phyloP scores from a whole-genome alignment of 331 rosid genomes.

The Quercus tomentella region DNA sequence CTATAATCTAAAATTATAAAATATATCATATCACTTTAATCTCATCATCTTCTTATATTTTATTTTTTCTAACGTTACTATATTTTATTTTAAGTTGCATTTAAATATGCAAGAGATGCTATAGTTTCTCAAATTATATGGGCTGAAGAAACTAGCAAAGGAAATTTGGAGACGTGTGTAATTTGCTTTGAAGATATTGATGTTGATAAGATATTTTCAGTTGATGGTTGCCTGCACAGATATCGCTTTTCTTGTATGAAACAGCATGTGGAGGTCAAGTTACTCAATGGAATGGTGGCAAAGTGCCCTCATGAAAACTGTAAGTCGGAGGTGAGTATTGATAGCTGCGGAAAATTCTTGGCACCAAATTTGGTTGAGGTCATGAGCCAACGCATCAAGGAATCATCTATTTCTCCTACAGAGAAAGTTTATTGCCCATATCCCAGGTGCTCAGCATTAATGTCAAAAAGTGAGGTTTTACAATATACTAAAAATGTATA shows the following conservation, averaged over 20 bases:
- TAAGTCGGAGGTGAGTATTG: slow-evolving; percentile 43
- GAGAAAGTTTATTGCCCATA: slow-evolving; percentile 71
- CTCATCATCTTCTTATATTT: too few species aligned
- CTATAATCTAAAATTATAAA: too few species aligned
- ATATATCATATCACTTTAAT: too few species aligned
- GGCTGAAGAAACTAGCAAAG: slow-evolving; percentile 32
- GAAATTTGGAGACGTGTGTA: slow-evolving; percentile 54
- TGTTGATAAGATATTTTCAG: slow-evolving; percentile 38
- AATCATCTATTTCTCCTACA: slow-evolving; percentile 52
- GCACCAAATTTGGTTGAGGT: slow-evolving; percentile 38
- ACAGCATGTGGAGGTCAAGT: slow-evolving; percentile 69
- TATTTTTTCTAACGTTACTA: slow-evolving; percentile 1
- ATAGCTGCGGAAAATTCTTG: slow-evolving; percentile 63
- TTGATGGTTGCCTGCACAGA: slow-evolving; percentile 67
- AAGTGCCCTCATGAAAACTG: slow-evolving; percentile 72
- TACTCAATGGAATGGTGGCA: slow-evolving; percentile 51
- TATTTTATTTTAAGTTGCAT: slow-evolving; percentile 40
- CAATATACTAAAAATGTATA: slow-evolving; percentile 34
- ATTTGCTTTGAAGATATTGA: slow-evolving; percentile 62
- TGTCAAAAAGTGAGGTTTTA: slow-evolving; percentile 55
- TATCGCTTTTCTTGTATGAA: slow-evolving; percentile 76
- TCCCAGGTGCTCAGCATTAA: slow-evolving; percentile 63
- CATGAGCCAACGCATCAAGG: slow-evolving; percentile 50
- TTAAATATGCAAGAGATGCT: slow-evolving; percentile 36
- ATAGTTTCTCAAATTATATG: slow-evolving; percentile 52